phyloP scores from a whole-genome alignment of 2,329 filamentous ascomycete genomes.

The Apiospora phragmitis region DNA sequence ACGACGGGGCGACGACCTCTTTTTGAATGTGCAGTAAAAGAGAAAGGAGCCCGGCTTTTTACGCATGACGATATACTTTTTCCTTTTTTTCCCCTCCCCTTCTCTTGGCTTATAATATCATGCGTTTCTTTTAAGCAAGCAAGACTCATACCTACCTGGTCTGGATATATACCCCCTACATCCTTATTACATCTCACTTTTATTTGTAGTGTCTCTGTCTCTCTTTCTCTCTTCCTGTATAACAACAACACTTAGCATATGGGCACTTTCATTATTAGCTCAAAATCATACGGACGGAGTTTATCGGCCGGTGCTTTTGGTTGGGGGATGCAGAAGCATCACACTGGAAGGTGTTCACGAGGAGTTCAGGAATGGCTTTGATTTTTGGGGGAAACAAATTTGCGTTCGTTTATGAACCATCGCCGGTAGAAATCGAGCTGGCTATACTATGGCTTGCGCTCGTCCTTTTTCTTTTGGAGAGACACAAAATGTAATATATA shows the following conservation, averaged over 20 bases:
- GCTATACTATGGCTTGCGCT: background rate
- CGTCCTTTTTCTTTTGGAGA: background rate
- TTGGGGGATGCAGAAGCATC: background rate
- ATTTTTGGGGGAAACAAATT: background rate
- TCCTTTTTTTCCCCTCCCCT: background rate
- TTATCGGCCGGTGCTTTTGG: background rate
- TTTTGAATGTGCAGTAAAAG: slow-evolving; percentile 53
- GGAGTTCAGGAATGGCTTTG: background rate
- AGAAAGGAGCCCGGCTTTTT: background rate
- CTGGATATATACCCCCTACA: background rate
- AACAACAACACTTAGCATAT: background rate
- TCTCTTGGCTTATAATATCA: background rate
- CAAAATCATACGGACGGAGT: background rate
- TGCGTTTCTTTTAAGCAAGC: background rate
- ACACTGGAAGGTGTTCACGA: background rate
- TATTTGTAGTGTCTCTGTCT: background rate
- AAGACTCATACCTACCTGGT: background rate
- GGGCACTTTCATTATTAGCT: background rate
- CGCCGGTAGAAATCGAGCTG: background rate
- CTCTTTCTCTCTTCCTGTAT: background rate
- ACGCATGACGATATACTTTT: background rate
- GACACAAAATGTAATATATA: background rate
- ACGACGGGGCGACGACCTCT: slow-evolving; percentile 65
- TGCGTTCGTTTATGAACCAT: background rate
- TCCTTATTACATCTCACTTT: background rate